Base-by-base conservation (phyloP, 1,284 basidiomycete genomes). In the Meira miltonrushii region DNA sequence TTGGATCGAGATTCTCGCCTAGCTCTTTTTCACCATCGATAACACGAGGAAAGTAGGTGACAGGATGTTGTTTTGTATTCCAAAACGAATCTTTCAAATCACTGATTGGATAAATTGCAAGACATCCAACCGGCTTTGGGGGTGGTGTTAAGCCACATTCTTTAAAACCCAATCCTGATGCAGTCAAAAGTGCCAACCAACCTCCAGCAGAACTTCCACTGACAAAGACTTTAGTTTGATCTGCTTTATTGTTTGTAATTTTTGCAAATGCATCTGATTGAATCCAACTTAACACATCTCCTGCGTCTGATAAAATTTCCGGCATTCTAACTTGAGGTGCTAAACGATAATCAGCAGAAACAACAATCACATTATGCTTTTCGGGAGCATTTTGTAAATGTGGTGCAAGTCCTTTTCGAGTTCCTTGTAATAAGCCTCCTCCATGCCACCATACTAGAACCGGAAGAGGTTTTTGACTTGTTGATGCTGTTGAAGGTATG, bases 41-140 rank as follows among this genome's bases (percentile, higher is more conserved):
- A 21, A 68, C 60, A 0, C 62, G 51, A 11, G 60, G 57, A 37
- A 57, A 51, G 58, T 69, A 71, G 4, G 65, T 65, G 5, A 71
- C 67, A 3, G 69, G 67, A 2, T 54, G 55, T 54, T 74, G 72
- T 52, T 62, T 61, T 11, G 58, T 66, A 13, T 53, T 62, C 67
- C 68, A 73, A 49, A 73, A 73, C 28, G 61, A 49, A 39, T 69
- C 64, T 23, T 51, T 51, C 9, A 74, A 50, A 28, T 65, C 66
- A 7, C 59, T 60, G 50, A 74, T 74, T 12, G 71, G 71, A 59
- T 74, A 74, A 57, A 74, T 67, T 8, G 66, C 62, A 2, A 63
- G 60, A 39, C 64, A 54, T 0, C 39, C 67, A 17, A 61, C 47
- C 13, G 33, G 15, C 0, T 28, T 28, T 8, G 50, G 47, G 39